phyloP scores from a whole-genome alignment of 2,329 filamentous ascomycete species.

The Botrytis elliptica region DNA sequence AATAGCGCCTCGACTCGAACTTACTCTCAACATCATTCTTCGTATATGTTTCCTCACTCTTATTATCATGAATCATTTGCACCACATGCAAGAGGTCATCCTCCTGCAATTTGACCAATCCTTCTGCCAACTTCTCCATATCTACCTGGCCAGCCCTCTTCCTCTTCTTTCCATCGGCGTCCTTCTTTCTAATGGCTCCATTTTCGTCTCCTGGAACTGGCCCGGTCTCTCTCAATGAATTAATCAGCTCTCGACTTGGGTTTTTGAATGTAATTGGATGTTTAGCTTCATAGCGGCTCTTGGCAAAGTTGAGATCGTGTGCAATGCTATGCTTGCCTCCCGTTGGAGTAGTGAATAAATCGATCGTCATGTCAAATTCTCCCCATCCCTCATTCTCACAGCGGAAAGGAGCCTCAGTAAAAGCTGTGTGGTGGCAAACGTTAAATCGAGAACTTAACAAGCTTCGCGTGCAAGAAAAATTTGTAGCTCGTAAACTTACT shows the following conservation, averaged over 20 bases:
- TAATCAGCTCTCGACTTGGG: constrained; percentile 81
- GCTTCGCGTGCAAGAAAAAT: not conserved
- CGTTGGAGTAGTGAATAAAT: constrained; percentile 81
- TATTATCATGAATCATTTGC: constrained; percentile 97
- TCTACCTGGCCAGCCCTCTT: constrained; percentile 64
- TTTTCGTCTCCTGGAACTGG: constrained; percentile 76
- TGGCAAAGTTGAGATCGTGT: constrained; percentile 91
- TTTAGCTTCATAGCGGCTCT: constrained; percentile 76
- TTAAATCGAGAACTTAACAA: constrained; percentile 9
- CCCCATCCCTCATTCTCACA: constrained; percentile 97
- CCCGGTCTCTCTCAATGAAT: constrained; percentile 77
- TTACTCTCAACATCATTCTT: constrained; percentile 95
- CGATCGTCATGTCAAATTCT: constrained; percentile 93
- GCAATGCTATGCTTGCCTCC: constrained; percentile 73
- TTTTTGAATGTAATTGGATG: constrained; percentile 88
- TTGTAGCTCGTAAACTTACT: constrained; percentile 54
- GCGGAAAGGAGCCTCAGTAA: constrained; percentile 81
- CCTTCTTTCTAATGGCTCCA: constrained; percentile 54
- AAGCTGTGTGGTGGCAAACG: constrained; percentile 50
- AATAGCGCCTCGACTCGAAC: constrained; percentile 35
- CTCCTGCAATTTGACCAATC: constrained; percentile 82
- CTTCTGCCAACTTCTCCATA: constrained; percentile 96
- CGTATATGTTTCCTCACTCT: constrained; percentile 89
- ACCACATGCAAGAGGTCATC: constrained; percentile 94
- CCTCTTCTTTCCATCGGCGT: constrained; percentile 74